Base-by-base conservation (phyloP, 768 basidiomycete genomes). In the Fomitopsis serialis region DNA sequence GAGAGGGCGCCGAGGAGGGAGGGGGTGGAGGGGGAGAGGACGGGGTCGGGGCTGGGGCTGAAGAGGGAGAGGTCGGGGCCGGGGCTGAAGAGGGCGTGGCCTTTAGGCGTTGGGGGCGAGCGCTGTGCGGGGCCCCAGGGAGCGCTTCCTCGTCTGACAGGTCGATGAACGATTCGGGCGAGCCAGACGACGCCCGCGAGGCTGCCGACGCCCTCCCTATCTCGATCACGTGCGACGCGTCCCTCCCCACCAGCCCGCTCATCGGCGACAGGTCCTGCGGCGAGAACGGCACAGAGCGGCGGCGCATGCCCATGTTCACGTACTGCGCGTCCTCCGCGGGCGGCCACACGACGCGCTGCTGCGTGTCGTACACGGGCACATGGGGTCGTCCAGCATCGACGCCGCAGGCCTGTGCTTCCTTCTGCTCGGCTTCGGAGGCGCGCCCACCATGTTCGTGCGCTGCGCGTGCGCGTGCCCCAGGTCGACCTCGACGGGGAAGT, bases 101-200 rank as follows among this genome's bases (percentile, higher is more conserved):
- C 55, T 60, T 66, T 66, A 52, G 66, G 63, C 56, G 62, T 63
- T 59, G 66, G 66, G 42, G 66, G 44, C 42, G 56, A 59, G 48
- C 63, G 66, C 71, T 62, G 47, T 63, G 61, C 44, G 68, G 65
- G 58, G 63, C 63, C 62, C 72, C 72, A 54, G 69, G 67, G 62
- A 53, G 52, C 5, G 51, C 48, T 17, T 80, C 81, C 37, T 86
- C 84, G 58, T 89, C 87, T 52, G 84, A 85, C 54, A 87, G 71
- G 72, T 89, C 81, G 49, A 85, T 81, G 69, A 82, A 84, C 22
- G 82, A 84, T 42, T 70, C 72, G 49, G 70, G 72, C 11, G 77
- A 75, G 15, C 56, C 54, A 12, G 56, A 58, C 59, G 59, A n/a
- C n/a, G n/a, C n/a, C n/a, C n/a, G n/a, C n/a, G n/a, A n/a, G n/a